Evolutionary conservation across 306 rosid genomes (phyloP).

Genomic region (Castanea crenata): DNA sequence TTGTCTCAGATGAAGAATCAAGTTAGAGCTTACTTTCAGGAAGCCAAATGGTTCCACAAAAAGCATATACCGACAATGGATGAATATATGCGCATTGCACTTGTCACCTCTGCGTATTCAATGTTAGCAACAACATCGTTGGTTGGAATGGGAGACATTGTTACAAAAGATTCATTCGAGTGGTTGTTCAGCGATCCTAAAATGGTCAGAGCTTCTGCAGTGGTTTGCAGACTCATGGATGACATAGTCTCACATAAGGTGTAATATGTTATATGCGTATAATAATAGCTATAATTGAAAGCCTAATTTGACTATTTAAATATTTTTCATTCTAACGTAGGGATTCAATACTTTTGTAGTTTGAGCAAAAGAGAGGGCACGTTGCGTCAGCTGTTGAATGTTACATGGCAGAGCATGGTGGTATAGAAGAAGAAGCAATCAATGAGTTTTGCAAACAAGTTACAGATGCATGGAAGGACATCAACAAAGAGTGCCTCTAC

Average conservation of each 20-base stretch:
- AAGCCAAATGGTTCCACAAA: slow-evolving; percentile 42
- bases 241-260: slow-evolving; percentile 44
- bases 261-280: not conserved
- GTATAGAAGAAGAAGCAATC: not conserved
- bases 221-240: slow-evolving; percentile 38
- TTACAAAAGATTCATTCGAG: slow-evolving; percentile 28
- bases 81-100: slow-evolving; percentile 22
- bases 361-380: slow-evolving; percentile 34
- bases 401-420: slow-evolving; percentile 19
- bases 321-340: not conserved
- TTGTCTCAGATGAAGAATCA: slow-evolving; percentile 7
- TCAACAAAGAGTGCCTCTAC: slow-evolving; percentile 37
- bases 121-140: slow-evolving; percentile 19
- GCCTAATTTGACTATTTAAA: not conserved
- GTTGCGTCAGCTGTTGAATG: slow-evolving; percentile 27
- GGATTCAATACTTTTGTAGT: not conserved
- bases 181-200: slow-evolving; percentile 33
- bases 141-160: slow-evolving; percentile 29
- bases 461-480: slow-evolving; percentile 31
- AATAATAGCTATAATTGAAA: not conserved
- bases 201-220: slow-evolving; percentile 14
- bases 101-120: not conserved
- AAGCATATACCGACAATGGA: slow-evolving; percentile 30
- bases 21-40: slow-evolving; percentile 28
- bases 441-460: slow-evolving; percentile 6